phyloP scores from a whole-genome alignment of 768 basidiomycete species.

The Termitomyces heimii region DNA sequence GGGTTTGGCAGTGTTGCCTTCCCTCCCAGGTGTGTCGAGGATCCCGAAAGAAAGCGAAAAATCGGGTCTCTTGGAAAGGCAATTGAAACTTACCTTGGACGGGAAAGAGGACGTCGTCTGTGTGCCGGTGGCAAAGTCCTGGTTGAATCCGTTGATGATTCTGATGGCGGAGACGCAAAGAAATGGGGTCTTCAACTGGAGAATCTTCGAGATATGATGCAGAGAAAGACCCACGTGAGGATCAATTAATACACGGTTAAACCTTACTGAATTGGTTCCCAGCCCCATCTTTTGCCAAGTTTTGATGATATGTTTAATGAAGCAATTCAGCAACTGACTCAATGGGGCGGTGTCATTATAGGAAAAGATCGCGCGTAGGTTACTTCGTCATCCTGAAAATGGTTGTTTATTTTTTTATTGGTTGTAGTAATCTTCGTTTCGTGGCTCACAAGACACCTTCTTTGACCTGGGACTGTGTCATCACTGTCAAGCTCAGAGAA shows the following conservation, averaged over 20 bases:
- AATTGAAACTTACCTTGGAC: slow-evolving; percentile 57
- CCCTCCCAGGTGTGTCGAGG: slow-evolving; percentile 71
- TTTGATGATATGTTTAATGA: slow-evolving; percentile 76
- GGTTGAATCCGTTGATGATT: slow-evolving; percentile 27
- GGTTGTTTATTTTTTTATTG: slow-evolving; percentile 14
- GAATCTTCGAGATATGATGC: slow-evolving; percentile 50
- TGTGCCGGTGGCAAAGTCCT: slow-evolving; percentile 47
- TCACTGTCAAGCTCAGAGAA: slow-evolving; percentile 61
- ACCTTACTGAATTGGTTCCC: slow-evolving; percentile 2
- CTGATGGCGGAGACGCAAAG: slow-evolving; percentile 64
- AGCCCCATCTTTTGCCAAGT: slow-evolving; percentile 49
- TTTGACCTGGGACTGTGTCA: slow-evolving; percentile 59
- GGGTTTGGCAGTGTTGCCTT: slow-evolving; percentile 73
- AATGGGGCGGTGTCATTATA: slow-evolving; percentile 69
- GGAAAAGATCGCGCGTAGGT: slow-evolving; percentile 62
- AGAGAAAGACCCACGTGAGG: slow-evolving; percentile 50
- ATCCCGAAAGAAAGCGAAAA: slow-evolving; percentile 66
- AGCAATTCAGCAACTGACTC: slow-evolving; percentile 70
- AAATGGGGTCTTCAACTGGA: slow-evolving; percentile 70
- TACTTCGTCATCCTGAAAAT: slow-evolving; percentile 4
- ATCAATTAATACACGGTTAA: background rate
- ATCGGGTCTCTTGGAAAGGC: slow-evolving; percentile 73
- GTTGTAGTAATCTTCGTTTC: slow-evolving; percentile 60
- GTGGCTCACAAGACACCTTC: slow-evolving; percentile 67
- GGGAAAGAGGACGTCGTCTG: slow-evolving; percentile 57